phyloP scores from a whole-genome alignment of 2,329 filamentous ascomycete species.

The Phialophora expanda region DNA sequence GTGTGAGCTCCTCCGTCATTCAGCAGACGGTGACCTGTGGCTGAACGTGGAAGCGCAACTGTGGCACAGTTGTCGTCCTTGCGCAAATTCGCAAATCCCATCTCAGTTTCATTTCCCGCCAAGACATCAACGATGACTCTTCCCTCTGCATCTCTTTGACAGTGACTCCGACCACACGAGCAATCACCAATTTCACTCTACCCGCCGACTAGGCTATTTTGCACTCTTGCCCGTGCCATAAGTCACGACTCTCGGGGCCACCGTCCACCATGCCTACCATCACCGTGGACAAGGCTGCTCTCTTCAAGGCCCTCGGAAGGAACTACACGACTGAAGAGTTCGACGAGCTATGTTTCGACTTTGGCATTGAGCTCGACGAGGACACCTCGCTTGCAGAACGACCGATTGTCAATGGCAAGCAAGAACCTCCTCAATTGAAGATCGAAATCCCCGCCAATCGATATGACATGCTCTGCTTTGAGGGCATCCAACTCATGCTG shows the following conservation, averaged over 20 bases:
- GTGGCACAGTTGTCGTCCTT: conserved; percentile 11
- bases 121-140: background rate
- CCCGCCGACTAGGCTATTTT: background rate
- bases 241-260: conserved; percentile 15
- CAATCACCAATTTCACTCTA: background rate
- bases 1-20: conserved; percentile 29
- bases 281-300: conserved; percentile 90
- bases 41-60: conserved; percentile 15
- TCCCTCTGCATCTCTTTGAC: background rate
- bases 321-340: conserved; percentile 93
- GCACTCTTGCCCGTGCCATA: background rate
- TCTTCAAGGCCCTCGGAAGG: conserved; percentile 89
- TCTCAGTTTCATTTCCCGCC: background rate
- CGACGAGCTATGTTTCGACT: conserved; percentile 97
- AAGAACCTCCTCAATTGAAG: conserved; percentile 91
- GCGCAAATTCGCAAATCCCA: background rate
- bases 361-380: conserved; percentile 94
- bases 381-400: conserved; percentile 80
- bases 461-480: conserved; percentile 94
- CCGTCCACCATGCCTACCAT: conserved; percentile 85
- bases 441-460: conserved; percentile 97
- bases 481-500: conserved; percentile 92
- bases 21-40: conserved; percentile 11
- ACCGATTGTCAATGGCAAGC: conserved; percentile 74
- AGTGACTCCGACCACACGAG: background rate